Evolutionary conservation across 2,329 filamentous ascomycete genomes (phyloP).

Genomic region (Pestalotiopsis fici): DNA sequence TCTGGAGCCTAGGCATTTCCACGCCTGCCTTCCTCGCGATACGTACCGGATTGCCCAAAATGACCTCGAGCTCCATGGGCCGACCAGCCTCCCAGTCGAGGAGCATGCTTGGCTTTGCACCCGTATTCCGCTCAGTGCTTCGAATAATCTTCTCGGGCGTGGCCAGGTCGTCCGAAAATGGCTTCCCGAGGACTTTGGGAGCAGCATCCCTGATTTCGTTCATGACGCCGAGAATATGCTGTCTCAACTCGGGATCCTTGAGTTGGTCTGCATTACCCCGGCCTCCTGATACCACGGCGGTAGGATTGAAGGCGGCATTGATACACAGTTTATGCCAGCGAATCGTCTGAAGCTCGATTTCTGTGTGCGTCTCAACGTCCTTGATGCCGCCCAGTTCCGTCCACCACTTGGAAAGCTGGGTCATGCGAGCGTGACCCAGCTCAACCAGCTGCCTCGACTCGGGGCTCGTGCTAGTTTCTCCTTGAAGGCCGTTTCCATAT

Average conservation of each 20-base stretch:
- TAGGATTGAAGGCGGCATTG: conserved; percentile 75
- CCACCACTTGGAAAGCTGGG: conserved; percentile 55
- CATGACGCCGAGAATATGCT: conserved; percentile 68
- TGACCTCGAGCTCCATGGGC: conserved; percentile 71
- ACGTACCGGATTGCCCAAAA: conserved; percentile 69
- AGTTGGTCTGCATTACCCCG: conserved; percentile 68
- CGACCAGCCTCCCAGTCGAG: conserved; percentile 69
- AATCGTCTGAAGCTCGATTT: conserved; percentile 68
- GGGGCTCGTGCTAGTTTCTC: conserved; percentile 20
- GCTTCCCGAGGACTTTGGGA: conserved; percentile 61
- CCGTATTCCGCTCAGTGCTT: conserved; percentile 65
- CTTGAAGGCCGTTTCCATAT: conserved; percentile 54
- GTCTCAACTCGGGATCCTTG: conserved; percentile 60
- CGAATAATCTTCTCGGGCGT: conserved; percentile 62
- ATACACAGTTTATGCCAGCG: conserved; percentile 79
- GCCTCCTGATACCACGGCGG: conserved; percentile 66
- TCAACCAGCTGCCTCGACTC: conserved; percentile 28
- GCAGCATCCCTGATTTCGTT: conserved; percentile 67
- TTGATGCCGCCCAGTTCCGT: conserved; percentile 58
- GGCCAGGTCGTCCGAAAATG: conserved; percentile 61
- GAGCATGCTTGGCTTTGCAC: conserved; percentile 68
- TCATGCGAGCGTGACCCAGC: conserved; percentile 43
- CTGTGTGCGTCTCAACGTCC: conserved; percentile 65
- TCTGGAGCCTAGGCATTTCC: conserved; percentile 68
- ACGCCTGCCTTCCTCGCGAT: conserved; percentile 64